Evolutionary conservation across 305 asterid species (phyloP).

Genomic region (Solanum chacoense): DNA sequence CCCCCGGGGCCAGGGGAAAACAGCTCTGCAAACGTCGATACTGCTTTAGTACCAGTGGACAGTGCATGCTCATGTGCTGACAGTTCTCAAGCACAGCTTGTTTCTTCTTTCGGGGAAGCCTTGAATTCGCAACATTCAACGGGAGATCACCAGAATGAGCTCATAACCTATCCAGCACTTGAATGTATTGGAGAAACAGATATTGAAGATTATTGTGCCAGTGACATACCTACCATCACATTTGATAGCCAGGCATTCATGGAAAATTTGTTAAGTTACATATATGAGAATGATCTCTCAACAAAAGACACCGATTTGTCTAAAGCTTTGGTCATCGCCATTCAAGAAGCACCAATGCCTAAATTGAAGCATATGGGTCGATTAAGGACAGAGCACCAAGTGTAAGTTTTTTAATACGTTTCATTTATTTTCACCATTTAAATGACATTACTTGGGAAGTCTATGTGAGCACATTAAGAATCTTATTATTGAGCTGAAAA

Average conservation of each 20-base stretch:
- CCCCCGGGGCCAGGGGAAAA: not conserved
- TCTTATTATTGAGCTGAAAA: not conserved
- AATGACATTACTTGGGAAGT: not conserved
- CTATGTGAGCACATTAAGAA: not conserved
- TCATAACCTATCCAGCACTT: not conserved
- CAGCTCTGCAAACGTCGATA: not conserved
- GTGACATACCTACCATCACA: constrained; percentile 7
- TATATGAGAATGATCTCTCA: not conserved
- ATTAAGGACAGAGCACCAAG: constrained; percentile 29
- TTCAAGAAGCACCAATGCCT: constrained; percentile 7
- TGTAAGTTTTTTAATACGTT: constrained; percentile 18
- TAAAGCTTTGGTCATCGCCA: constrained; percentile 4
- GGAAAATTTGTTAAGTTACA: constrained; percentile 3
- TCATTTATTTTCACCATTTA: not conserved
- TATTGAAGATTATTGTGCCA: constrained; percentile 15
- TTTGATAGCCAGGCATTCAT: not conserved
- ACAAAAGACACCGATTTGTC: not conserved
- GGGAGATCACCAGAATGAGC: not conserved
- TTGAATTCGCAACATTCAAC: not conserved
- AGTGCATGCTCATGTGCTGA: not conserved
- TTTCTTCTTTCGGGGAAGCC: not conserved
- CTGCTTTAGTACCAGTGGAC: not conserved
- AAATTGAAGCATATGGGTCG: constrained; percentile 10
- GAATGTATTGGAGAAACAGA: constrained; percentile 9
- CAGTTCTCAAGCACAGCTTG: not conserved